Evolutionary conservation across 306 rosid genomes (phyloP), one percentile per base, ranked within the genome.

Genomic region (Cicer chorassanicum): DNA sequence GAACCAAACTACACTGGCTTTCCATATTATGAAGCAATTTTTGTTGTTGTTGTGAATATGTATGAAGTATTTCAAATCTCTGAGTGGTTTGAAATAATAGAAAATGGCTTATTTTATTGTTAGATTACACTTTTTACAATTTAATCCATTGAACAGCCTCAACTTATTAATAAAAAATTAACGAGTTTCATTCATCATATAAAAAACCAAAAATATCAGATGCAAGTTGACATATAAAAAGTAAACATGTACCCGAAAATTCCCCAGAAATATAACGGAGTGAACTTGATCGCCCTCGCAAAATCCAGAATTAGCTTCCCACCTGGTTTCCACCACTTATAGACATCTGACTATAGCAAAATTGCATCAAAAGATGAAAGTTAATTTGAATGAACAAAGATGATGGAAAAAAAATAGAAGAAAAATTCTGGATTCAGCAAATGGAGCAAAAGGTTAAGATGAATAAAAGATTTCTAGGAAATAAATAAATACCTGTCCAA

Each of bases 321-420:
- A 21, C 89, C 75, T 9, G 97, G 99, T 80, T 87, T 94, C 97
- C 96, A 94, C 99, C 99, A 94, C 48, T 87, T 86, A 77, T 90
- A 94, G 69, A 85, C 81, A 73, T 84, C 55, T 72, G 97, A 92
- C 97, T 94, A 83, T 57, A 74, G 48, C 64, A 88, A 50, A 50
- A 61, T 65, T 53, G 74, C 55, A 71, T 38, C 68, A 63, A 77
- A 72, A 61, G 15, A 66, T 50, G 48, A 45, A 12, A 59, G 80
- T 79, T 73, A 73, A 67, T 65, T 77, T 51, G 36, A 41, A 48
- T 48, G 69, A 40, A 39, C 54, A 77, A 68, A 39, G 13, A 64
- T 15, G 59, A 69, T 38, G 21, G 43, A 21, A 57, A 12, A 29
- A 15, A 61, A 59, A 41, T 7, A 9, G 9, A 41, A 41, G 8